These are phyloP conservation scores for Gossypium bickii DNA, from an alignment of 345 rosid species.

Conservation along the genomic window DNA sequence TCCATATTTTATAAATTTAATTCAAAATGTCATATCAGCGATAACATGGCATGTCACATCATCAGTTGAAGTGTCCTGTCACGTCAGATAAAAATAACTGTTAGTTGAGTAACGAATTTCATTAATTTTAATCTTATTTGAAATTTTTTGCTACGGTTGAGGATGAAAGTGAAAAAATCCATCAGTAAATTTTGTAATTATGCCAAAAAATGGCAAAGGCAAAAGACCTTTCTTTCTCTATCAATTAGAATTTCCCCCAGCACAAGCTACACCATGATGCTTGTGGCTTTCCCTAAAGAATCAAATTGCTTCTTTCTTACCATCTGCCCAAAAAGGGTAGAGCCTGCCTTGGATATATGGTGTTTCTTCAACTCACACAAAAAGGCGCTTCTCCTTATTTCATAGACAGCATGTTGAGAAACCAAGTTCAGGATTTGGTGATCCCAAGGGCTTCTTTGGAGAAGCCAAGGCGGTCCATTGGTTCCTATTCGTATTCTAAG, in stretches of 20 bases:
- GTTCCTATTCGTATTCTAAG: conserved; percentile 42
- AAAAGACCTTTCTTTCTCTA: neutral
- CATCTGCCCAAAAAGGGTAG: neutral
- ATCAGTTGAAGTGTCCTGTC: too few relatives aligned
- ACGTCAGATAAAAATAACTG: too few relatives aligned
- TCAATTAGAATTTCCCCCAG: conserved; percentile 33
- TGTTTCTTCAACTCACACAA: neutral
- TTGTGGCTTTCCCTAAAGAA: conserved; percentile 30
- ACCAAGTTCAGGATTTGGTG: conserved; percentile 10
- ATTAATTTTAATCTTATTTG: too few relatives aligned
- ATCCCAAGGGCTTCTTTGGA: conserved; percentile 12
- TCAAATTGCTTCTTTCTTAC: conserved; percentile 9
- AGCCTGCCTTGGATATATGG: neutral
- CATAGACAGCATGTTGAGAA: conserved; percentile 8
- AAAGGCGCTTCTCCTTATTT: neutral
- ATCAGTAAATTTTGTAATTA: too few relatives aligned
- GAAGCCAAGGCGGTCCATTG: conserved; percentile 39
- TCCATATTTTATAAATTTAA: too few relatives aligned
- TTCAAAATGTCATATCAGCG: too few relatives aligned
- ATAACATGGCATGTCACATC: too few relatives aligned
- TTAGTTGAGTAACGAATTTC: too few relatives aligned
- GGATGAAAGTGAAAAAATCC: too few relatives aligned
- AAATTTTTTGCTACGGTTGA: too few relatives aligned
- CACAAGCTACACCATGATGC: conserved; percentile 27
- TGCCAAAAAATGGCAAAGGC: neutral